Conservation (phyloP, 2,329 filamentous ascomycete genomes). For the Xenosphaeropsis pyriputrescens region DNA sequence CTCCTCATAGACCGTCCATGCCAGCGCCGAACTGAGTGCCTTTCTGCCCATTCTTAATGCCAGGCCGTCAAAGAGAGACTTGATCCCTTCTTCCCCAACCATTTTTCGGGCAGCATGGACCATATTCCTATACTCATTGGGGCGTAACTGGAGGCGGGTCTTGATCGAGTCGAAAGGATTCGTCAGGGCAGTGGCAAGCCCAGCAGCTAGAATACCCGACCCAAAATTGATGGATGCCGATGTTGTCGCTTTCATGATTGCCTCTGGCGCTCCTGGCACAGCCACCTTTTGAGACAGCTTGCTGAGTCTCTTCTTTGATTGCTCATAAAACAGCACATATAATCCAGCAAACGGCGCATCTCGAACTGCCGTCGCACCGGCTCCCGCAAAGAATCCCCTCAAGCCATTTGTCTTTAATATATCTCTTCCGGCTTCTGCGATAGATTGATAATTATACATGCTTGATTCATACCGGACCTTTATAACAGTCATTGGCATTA, state of each 20-base stretch:
- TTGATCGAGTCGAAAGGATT: constrained; percentile 97
- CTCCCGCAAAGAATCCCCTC: constrained; percentile 82
- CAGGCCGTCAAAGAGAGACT: constrained; percentile 74
- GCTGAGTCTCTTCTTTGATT: constrained; percentile 51
- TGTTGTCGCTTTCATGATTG: constrained; percentile 17
- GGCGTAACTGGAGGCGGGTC: constrained; percentile 85
- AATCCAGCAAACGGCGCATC: constrained; percentile 95
- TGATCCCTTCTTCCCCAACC: constrained; percentile 65
- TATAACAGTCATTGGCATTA: constrained; percentile 93
- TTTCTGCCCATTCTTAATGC: constrained; percentile 81
- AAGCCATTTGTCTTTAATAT: constrained; percentile 61
- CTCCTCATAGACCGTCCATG: constrained; percentile 96
- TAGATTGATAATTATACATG: constrained; percentile 68
- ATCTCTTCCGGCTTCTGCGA: constrained; percentile 57
- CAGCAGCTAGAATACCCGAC: constrained; percentile 68
- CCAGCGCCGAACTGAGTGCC: constrained; percentile 82
- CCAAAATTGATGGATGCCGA: constrained; percentile 69
- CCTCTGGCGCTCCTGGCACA: constrained; percentile 7
- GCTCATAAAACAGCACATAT: constrained; percentile 90
- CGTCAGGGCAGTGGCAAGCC: constrained; percentile 71
- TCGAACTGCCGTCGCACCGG: constrained; percentile 81
- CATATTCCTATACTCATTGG: constrained; percentile 70
- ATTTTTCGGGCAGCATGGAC: constrained; percentile 63
- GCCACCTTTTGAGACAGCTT: constrained; percentile 11
- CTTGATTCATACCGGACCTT: constrained; percentile 93